A percentile compares a stretch with the other conserved stretches of the same genome.
phyloP scores from a whole-genome alignment of 2,329 filamentous ascomycete genomes.

The Dryadomyces quercivorus region DNA sequence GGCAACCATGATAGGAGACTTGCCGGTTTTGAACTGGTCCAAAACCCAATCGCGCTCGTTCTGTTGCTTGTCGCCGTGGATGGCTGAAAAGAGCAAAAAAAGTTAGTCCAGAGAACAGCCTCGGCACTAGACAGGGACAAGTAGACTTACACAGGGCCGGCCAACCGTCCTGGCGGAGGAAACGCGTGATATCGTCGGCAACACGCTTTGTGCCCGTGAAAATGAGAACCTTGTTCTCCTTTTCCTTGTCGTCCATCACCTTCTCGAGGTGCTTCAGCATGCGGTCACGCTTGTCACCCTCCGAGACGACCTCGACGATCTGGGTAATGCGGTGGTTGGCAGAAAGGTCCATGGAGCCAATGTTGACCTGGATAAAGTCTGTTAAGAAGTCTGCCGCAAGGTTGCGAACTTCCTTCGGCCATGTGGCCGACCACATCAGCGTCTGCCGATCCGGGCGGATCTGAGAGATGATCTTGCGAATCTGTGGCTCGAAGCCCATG shows the following conservation, averaged over 20 bases:
- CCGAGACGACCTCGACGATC: constrained; percentile 89
- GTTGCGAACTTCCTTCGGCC: constrained; percentile 96
- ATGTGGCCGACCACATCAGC: constrained; percentile 99
- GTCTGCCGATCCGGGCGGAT: constrained; percentile 98
- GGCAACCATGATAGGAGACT: constrained; percentile 99
- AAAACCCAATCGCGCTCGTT: constrained; percentile 99
- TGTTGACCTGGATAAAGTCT: constrained; percentile 98
- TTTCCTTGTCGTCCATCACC: constrained; percentile 87
- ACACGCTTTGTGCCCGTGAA: constrained; percentile 93
- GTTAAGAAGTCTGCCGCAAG: constrained; percentile 82
- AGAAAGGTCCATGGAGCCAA: constrained; percentile 88
- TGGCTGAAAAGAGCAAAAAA: constrained; percentile 43
- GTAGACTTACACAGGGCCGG: constrained; percentile 73
- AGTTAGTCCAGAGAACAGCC: constrained; percentile 21
- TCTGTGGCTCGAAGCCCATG: constrained; percentile 99
- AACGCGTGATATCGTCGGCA: constrained; percentile 93
- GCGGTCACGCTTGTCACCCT: constrained; percentile 93
- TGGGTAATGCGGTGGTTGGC: constrained; percentile 98
- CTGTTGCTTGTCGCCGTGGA: constrained; percentile 98
- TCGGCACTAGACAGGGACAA: not conserved
- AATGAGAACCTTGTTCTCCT: constrained; percentile 93
- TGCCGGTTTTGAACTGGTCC: constrained; percentile 98
- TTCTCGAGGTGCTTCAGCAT: constrained; percentile 98
- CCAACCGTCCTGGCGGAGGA: constrained; percentile 96
- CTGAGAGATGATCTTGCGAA: constrained; percentile 95